These are phyloP conservation scores for Echinosophora koreensis DNA, from an alignment of 306 rosid species.

Conservation along the genomic window DNA sequence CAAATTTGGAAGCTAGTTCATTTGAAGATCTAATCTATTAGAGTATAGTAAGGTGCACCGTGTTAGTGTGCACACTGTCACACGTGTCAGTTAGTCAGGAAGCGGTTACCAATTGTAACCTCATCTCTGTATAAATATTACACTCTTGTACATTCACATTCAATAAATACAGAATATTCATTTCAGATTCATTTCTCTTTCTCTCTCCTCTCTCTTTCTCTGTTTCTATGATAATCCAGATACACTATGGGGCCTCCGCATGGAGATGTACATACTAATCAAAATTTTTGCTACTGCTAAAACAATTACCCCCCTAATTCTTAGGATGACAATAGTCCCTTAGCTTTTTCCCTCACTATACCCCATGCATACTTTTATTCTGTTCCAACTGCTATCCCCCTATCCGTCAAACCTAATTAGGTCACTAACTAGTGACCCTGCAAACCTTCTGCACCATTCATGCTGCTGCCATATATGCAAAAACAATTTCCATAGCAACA, in stretches of 20 bases:
- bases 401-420: constrained; percentile 2
- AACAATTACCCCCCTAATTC: constrained; percentile 20
- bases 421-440: constrained; percentile 7
- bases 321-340: constrained; percentile 26
- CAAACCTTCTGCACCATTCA: constrained; percentile 14
- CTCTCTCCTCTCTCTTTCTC: too few species aligned
- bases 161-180: too few species aligned
- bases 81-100: too few species aligned
- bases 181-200: too few species aligned
- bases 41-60: too few species aligned
- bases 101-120: too few species aligned
- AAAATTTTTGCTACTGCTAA: neutral
- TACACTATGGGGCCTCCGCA: neutral
- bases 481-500: neutral
- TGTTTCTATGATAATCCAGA: neutral
- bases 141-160: too few species aligned
- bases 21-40: neutral
- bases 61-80: too few species aligned
- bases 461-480: neutral
- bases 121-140: too few species aligned
- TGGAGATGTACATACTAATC: constrained; percentile 18
- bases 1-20: constrained; percentile 19
- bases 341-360: neutral
- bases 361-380: constrained; percentile 9
- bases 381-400: neutral